Conservation (phyloP, 2,329 filamentous ascomycete species). For the Microdochium paspali region DNA sequence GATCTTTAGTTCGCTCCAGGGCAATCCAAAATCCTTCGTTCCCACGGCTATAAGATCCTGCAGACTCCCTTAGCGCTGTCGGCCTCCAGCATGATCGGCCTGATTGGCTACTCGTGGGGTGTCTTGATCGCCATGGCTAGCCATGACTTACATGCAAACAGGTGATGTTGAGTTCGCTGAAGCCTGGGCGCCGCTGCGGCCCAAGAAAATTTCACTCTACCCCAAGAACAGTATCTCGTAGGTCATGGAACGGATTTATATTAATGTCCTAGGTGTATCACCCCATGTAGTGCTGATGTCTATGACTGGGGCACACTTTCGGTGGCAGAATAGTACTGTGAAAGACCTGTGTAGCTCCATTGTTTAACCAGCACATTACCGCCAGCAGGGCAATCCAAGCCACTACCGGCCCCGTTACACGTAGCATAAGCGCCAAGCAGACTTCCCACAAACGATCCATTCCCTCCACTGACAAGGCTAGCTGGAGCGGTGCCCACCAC, state of each 20-base stretch:
- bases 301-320: constrained; percentile 5
- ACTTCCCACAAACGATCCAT: constrained; percentile 21
- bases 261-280: neutral
- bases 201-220: neutral
- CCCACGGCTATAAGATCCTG: too few relatives aligned
- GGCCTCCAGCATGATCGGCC: too few relatives aligned
- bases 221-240: neutral
- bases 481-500: constrained; percentile 17
- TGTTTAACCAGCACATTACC: constrained; percentile 18
- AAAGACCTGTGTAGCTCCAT: constrained; percentile 14
- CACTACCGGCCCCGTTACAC: constrained; percentile 22
- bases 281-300: neutral
- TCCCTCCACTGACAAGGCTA: constrained; percentile 19
- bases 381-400: constrained; percentile 15
- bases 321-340: constrained; percentile 14
- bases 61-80: too few relatives aligned
- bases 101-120: too few relatives aligned
- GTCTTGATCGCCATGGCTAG: too few relatives aligned
- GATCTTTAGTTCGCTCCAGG: too few relatives aligned
- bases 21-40: too few relatives aligned
- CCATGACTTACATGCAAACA: too few relatives aligned
- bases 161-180: too few relatives aligned
- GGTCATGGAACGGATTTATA: neutral
- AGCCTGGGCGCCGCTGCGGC: too few relatives aligned
- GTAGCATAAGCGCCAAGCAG: constrained; percentile 24